Base-by-base conservation (phyloP, 1,139 yeast species). In the Geotrichum histeridarum region DNA sequence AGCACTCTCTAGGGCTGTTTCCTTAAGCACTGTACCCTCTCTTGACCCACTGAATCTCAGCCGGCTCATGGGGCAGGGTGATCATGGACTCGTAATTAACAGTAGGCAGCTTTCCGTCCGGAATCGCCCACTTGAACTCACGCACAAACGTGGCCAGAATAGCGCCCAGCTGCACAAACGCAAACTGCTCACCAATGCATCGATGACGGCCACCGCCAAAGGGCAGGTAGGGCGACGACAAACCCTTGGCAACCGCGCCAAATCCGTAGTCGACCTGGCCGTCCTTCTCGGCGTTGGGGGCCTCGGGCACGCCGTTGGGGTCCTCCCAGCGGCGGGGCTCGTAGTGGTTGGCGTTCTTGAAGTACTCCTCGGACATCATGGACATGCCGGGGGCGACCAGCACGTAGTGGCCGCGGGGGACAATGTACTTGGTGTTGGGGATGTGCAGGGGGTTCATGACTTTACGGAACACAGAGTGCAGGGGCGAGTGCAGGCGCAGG, bases 121-220 rank as follows among this genome's bases (percentile, higher is more conserved):
- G 44, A 58, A 82, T 77, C 48, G 77, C 77, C 96, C 96, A 91
- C 69, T 78, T 84, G 69, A 87, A 73, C 60, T 86, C 83, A 71
- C 86, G 86, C 37, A 91, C 80, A 69, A 77, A 86, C 22, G 90
- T 81, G 38, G 90, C 75, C 68, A 93, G 76, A 59, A 93, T 78
- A 54, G 95, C 84, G 54, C 96, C 96, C 64, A 93, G 80, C 76
- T 93, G 99, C 62, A 86, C 84, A 71, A 85, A 89, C 45, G 99
- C 99, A 75, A 93, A 93, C 70, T 91, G 98, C 74, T 93, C 99
- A 67, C 99, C 99, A 67, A 93, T 90, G 75, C 99, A 93, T 76
- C 99, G 86, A 72, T 93, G 99, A 78, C 99, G 86, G 63, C 99
- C 99, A 72, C 98, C 99, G 64, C 99, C 99, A 67, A 93, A 93